A percentile compares a stretch with the other conserved stretches of the same genome.
Conservation (phyloP, 768 basidiomycete genomes). For the Leccinellum luteum region DNA sequence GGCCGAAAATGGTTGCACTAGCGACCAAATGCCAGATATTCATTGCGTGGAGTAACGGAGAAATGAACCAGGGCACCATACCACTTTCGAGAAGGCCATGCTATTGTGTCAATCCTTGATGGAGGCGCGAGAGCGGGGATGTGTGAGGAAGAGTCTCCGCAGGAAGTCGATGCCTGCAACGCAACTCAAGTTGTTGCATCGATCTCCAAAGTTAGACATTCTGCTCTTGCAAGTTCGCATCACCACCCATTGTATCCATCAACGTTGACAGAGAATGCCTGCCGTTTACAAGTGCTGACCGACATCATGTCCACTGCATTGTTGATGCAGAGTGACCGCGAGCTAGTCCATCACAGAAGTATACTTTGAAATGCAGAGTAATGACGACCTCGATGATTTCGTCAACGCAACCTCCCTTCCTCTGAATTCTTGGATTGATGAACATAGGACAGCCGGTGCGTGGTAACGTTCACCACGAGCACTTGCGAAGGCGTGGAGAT, state of each 20-base stretch:
- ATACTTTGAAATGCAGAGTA: no score
- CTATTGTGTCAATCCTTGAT: constrained; percentile 18
- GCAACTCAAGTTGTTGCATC: constrained; percentile 25
- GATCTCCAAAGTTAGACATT: constrained; percentile 8
- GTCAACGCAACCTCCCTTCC: not conserved
- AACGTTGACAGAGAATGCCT: constrained; percentile 34
- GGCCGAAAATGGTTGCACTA: constrained; percentile 44
- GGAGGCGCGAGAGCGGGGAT: constrained; percentile 11
- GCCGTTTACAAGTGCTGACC: not conserved
- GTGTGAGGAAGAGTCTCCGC: no score
- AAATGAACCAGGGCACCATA: constrained; percentile 12
- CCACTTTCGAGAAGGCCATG: constrained; percentile 27
- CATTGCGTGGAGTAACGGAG: not conserved
- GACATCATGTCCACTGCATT: constrained; percentile 44
- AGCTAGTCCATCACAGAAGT: no score
- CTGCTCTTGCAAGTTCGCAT: constrained; percentile 8
- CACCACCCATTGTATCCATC: constrained; percentile 39
- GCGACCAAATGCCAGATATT: constrained; percentile 38
- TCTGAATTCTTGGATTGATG: not conserved
- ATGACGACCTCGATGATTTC: constrained; percentile 25
- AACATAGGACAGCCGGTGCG: constrained; percentile 4
- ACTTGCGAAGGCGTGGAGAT: constrained; percentile 37
- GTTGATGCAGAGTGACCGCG: constrained; percentile 31
- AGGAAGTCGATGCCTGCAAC: constrained; percentile 44
- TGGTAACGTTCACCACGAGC: constrained; percentile 34